phyloP scores from a whole-genome alignment of 2,329 filamentous ascomycete genomes.

The Torrubiellomyces zombiae region DNA sequence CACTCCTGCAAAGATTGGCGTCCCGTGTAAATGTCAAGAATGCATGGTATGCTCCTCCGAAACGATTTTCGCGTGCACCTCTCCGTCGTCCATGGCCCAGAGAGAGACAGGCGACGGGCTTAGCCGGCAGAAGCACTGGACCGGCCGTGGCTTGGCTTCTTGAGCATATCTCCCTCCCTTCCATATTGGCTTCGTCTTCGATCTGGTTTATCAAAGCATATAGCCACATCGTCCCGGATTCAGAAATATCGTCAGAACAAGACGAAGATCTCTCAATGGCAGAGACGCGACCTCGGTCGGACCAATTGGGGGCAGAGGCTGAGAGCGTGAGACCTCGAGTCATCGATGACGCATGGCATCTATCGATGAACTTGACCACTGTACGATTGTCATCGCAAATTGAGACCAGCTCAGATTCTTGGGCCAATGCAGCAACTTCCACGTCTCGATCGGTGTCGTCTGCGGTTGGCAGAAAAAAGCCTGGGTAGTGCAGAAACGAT shows the following conservation, averaged over 20 bases:
- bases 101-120: conserved; percentile 19
- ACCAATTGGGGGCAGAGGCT: no score
- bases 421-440: conserved; percentile 13
- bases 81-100: conserved; percentile 24
- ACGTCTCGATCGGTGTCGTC: no score
- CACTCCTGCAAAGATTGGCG: conserved; percentile 21
- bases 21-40: conserved; percentile 15
- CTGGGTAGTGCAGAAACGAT: no score
- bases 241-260: no score
- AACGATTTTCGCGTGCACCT: no score
- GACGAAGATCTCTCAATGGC: no score
- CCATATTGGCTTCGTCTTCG: conserved; percentile 17
- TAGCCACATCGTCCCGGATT: conserved; percentile 24
- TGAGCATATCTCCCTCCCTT: conserved; percentile 5
- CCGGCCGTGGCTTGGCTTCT: conserved; percentile 16
- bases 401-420: conserved; percentile 18
- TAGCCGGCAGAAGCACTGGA: conserved; percentile 21
- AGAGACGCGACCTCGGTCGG: no score
- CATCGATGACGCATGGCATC: conserved; percentile 12
- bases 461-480: no score
- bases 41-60: no score
- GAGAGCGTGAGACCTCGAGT: no score
- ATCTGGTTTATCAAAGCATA: conserved; percentile 23
- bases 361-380: conserved; percentile 15
- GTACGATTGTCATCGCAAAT: conserved; percentile 16